Evolutionary conservation across 352 stramenopile species (phyloP).

Genomic region (Globisporangium radiosum): DNA sequence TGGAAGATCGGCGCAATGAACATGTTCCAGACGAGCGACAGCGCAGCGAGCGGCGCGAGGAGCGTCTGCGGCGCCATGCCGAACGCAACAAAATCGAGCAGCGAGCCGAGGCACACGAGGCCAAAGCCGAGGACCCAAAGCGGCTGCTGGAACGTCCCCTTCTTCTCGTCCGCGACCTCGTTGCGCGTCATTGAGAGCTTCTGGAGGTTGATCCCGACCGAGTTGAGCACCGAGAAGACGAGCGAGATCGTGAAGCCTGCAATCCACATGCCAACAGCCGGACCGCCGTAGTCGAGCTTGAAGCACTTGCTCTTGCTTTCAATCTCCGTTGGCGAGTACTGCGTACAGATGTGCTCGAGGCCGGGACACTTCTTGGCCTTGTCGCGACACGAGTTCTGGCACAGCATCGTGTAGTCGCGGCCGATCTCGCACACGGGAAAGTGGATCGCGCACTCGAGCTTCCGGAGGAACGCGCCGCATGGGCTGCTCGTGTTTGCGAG

Average conservation of each 20-base stretch:
- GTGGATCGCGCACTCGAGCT: conserved; percentile 62
- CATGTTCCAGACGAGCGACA: conserved; percentile 92
- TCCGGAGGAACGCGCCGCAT: conserved; percentile 50
- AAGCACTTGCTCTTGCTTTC: conserved; percentile 76
- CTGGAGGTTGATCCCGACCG: conserved; percentile 88
- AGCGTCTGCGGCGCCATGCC: conserved; percentile 86
- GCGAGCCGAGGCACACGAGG: conserved; percentile 73
- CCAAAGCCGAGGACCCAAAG: conserved; percentile 86
- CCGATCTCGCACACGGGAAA: conserved; percentile 82
- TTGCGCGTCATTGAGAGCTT: conserved; percentile 86
- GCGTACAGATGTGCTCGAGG: conserved; percentile 49
- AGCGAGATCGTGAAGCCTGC: conserved; percentile 84
- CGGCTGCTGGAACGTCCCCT: conserved; percentile 76
- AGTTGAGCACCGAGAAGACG: conserved; percentile 85
- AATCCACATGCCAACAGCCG: conserved; percentile 78
- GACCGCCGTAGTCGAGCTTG: conserved; percentile 64
- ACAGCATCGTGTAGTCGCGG: conserved; percentile 58
- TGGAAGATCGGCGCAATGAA: conserved; percentile 82
- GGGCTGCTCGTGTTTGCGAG: conserved; percentile 55
- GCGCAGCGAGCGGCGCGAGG: conserved; percentile 75
- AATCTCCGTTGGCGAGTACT: conserved; percentile 32
- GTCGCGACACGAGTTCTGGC: conserved; percentile 52
- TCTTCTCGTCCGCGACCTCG: conserved; percentile 54
- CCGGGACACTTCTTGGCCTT: conserved; percentile 52
- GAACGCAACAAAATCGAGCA: conserved; percentile 90